phyloP scores from a whole-genome alignment of 768 basidiomycete species.

The Rubroboletus satanas region DNA sequence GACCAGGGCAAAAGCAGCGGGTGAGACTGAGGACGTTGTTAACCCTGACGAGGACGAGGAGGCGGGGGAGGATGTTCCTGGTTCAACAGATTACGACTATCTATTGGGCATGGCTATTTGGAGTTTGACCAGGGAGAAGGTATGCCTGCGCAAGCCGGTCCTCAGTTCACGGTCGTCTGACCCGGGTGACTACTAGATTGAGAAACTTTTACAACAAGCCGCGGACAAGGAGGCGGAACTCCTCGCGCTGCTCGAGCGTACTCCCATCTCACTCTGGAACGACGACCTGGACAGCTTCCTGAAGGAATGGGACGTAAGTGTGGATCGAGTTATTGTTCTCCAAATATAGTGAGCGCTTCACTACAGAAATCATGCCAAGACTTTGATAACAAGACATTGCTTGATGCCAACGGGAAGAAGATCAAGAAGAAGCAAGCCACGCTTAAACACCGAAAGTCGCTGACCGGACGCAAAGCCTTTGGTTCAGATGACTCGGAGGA shows the following conservation, averaged over 20 bases:
- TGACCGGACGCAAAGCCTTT: constrained; percentile 38
- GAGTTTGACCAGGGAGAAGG: constrained; percentile 93
- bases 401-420: constrained; percentile 49
- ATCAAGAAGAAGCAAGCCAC: constrained; percentile 56
- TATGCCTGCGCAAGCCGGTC: constrained; percentile 22
- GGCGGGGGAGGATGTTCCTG: constrained; percentile 39
- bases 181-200: constrained; percentile 52
- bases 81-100: constrained; percentile 81
- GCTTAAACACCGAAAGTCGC: constrained; percentile 51
- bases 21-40: constrained; percentile 58
- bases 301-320: constrained; percentile 76
- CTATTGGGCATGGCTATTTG: constrained; percentile 92
- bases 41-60: constrained; percentile 49
- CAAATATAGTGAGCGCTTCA: constrained; percentile 1
- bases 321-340: not conserved
- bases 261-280: constrained; percentile 86
- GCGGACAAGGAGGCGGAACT: constrained; percentile 82
- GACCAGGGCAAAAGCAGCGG: constrained; percentile 59
- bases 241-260: constrained; percentile 67
- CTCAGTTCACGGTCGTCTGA: constrained; percentile 4
- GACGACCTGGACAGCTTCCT: constrained; percentile 82
- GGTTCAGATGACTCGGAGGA: constrained; percentile 45
- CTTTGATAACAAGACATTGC: constrained; percentile 42
- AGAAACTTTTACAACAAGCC: constrained; percentile 75
- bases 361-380: constrained; percentile 38